These are phyloP conservation scores for Hyaloscypha bicolor DNA, from an alignment of 495 filamentous ascomycete species.

Conservation along the genomic window DNA sequence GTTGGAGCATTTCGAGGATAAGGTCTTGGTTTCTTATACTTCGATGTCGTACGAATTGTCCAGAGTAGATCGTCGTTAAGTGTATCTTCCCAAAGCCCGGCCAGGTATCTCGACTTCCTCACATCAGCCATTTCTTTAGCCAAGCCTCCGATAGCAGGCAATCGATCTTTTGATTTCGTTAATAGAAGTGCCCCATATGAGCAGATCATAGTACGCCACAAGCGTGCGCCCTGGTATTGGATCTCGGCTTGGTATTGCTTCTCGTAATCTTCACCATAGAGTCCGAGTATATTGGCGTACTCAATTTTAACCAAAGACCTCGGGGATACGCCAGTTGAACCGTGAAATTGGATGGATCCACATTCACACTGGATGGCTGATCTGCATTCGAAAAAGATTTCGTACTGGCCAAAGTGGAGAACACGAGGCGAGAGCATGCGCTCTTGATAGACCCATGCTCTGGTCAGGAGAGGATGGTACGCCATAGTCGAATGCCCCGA, in stretches of 20 bases:
- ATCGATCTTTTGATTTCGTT: slow-evolving; percentile 29
- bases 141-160: slow-evolving; percentile 35
- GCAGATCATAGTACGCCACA: slow-evolving; percentile 32
- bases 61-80: slow-evolving; percentile 33
- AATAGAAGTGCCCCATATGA: slow-evolving; percentile 31
- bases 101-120: slow-evolving; percentile 29
- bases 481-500: neutral
- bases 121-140: slow-evolving; percentile 26
- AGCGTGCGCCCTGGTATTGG: neutral
- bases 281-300: neutral
- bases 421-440: slow-evolving; percentile 7
- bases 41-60: slow-evolving; percentile 13
- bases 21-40: slow-evolving; percentile 20
- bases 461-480: neutral
- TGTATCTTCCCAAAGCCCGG: slow-evolving; percentile 34
- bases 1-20: slow-evolving; percentile 21
- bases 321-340: neutral
- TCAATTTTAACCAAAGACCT: neutral
- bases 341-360: neutral
- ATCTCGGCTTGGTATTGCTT: neutral
- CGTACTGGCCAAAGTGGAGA: slow-evolving; percentile 10
- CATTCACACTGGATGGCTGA: neutral
- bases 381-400: slow-evolving; percentile 1
- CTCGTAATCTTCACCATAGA: too few species aligned
- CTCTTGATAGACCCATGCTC: slow-evolving; percentile 9